A percentile compares a stretch with the other conserved stretches of the same genome.
These are phyloP conservation scores for Penicillium riverlandense DNA, from an alignment of 495 filamentous ascomycete genomes.

Conservation along the genomic window DNA sequence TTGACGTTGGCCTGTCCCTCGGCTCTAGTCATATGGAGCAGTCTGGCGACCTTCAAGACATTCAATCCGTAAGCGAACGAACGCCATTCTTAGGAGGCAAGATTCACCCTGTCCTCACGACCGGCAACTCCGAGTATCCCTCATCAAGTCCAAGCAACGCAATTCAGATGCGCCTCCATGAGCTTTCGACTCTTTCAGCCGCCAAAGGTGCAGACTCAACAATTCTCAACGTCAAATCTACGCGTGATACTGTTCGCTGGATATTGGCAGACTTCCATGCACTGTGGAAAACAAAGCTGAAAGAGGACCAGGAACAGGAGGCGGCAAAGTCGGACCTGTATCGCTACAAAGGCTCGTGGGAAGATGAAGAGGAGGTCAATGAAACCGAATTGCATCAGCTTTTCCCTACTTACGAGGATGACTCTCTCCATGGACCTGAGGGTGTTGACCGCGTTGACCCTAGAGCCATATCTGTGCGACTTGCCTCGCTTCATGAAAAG, in stretches of 20 bases:
- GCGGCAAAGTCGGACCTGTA: conserved; percentile 69
- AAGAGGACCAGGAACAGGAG: conserved; percentile 63
- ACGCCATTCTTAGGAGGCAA: conserved; percentile 60
- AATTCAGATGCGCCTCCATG: conserved; percentile 37
- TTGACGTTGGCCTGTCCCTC: conserved; percentile 69
- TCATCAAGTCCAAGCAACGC: conserved; percentile 29
- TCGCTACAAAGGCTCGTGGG: conserved; percentile 66
- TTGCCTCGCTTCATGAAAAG: conserved; percentile 47
- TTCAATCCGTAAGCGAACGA: conserved; percentile 36
- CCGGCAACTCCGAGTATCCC: conserved; percentile 4
- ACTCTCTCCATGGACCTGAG: conserved; percentile 23
- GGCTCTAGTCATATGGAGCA: conserved; percentile 23
- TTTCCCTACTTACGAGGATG: conserved; percentile 70
- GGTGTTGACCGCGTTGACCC: conserved; percentile 26
- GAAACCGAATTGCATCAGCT: conserved; percentile 69
- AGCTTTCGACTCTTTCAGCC: conserved; percentile 30
- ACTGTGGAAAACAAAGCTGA: conserved; percentile 68
- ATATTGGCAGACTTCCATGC: conserved; percentile 65
- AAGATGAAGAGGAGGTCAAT: conserved; percentile 68
- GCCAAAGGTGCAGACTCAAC: conserved; percentile 29
- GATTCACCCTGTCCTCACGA: conserved; percentile 14
- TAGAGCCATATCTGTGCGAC: conserved; percentile 36
- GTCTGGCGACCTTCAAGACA: conserved; percentile 14
- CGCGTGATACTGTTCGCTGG: conserved; percentile 27
- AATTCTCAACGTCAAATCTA: conserved; percentile 17